Percentiles rank a stretch among this genome's conserved stretches.
Evolutionary conservation across 2,329 filamentous ascomycete species (phyloP).

Genomic region (Cryphonectria radicalis): DNA sequence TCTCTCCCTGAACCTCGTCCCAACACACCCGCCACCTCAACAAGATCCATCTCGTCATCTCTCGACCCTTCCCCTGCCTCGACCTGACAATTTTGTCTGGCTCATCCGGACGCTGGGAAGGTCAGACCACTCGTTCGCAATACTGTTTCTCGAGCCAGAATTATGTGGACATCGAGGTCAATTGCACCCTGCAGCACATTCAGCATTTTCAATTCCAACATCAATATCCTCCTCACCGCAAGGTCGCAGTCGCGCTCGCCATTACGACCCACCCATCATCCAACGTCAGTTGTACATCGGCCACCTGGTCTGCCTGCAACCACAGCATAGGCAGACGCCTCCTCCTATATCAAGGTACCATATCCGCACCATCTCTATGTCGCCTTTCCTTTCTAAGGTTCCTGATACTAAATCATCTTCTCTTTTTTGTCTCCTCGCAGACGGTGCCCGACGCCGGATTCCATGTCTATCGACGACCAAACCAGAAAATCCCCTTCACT

Average conservation of each 20-base stretch:
- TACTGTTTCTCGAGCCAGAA: constrained; percentile 15
- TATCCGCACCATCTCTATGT: background rate
- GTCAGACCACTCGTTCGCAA: constrained; percentile 27
- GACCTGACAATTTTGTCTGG: constrained; percentile 25
- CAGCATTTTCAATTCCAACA: constrained; percentile 27
- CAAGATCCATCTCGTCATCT: constrained; percentile 24
- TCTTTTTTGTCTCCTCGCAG: background rate
- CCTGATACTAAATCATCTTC: background rate
- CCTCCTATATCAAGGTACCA: constrained; percentile 17
- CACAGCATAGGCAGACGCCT: constrained; percentile 20
- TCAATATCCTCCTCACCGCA: constrained; percentile 25
- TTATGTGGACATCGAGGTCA: constrained; percentile 26
- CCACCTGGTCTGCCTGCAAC: constrained; percentile 22
- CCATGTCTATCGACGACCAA: constrained; percentile 12
- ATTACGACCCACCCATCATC: constrained; percentile 8
- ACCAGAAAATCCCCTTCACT: constrained; percentile 22
- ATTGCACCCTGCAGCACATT: constrained; percentile 16
- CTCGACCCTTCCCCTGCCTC: constrained; percentile 21
- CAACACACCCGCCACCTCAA: constrained; percentile 5
- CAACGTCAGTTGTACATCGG: constrained; percentile 23
- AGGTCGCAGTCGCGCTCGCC: constrained; percentile 9
- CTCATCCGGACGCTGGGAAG: constrained; percentile 19
- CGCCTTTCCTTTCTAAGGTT: background rate
- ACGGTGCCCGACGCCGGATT: constrained; percentile 7
- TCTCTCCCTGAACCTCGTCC: constrained; percentile 9